Percentiles rank a stretch among this genome's conserved stretches.
Conservation (phyloP, 768 basidiomycete genomes). For the Naganishia friedmannii region DNA sequence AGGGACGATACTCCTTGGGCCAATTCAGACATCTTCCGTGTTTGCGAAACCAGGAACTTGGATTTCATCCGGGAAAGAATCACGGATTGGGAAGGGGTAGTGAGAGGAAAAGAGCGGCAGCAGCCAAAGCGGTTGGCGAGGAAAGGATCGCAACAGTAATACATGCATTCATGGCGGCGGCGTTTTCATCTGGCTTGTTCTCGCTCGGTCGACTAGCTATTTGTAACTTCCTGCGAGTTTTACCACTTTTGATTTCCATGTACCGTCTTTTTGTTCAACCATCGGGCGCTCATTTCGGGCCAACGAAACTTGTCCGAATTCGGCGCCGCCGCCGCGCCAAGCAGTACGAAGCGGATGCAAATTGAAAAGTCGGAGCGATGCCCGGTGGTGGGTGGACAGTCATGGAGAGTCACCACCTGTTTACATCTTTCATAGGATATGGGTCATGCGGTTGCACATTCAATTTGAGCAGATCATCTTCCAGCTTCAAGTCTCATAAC, state of each 20-base stretch:
- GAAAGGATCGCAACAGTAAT: too few species aligned
- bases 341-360: not conserved
- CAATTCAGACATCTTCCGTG: not conserved
- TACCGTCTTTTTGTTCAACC: too few species aligned
- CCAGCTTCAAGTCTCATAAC: not conserved
- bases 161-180: too few species aligned
- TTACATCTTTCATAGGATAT: not conserved
- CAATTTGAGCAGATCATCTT: not conserved
- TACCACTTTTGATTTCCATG: not conserved
- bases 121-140: not conserved
- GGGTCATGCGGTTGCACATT: not conserved
- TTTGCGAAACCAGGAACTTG: not conserved
- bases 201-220: not conserved
- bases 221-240: not conserved
- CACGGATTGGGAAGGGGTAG: constrained; percentile 3
- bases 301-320: not conserved
- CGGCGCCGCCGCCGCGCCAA: not conserved
- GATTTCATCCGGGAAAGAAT: not conserved
- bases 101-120: not conserved
- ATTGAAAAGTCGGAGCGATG: not conserved
- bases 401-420: not conserved
- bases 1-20: not conserved
- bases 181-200: not conserved
- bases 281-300: constrained; percentile 5
- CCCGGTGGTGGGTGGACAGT: not conserved